A percentile compares a stretch with the other conserved stretches of the same genome.
Evolutionary conservation across 2,329 filamentous ascomycete species (phyloP).

Genomic region (Diaporthe sp.): DNA sequence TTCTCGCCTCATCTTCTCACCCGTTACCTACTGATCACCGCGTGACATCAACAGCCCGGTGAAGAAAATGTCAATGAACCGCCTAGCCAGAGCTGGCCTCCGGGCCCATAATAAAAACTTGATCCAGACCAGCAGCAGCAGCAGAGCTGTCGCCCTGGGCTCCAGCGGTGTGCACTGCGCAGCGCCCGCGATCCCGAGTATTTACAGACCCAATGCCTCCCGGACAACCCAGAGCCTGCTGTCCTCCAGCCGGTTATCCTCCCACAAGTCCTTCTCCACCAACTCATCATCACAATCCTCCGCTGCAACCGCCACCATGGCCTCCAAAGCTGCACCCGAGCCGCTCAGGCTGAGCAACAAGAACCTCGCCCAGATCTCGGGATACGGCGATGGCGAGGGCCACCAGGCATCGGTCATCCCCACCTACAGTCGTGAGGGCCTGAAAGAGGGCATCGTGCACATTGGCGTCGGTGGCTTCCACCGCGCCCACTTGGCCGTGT

Average conservation of each 20-base stretch:
- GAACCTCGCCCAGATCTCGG: conserved; percentile 54
- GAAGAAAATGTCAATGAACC: conserved; percentile 14
- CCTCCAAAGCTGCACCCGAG: conserved; percentile 21
- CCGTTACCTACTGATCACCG: neutral
- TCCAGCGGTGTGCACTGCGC: conserved; percentile 24
- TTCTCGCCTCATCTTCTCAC: neutral
- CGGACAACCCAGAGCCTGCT: neutral
- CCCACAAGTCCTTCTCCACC: conserved; percentile 8
- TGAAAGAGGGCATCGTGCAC: conserved; percentile 69
- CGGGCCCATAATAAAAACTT: conserved; percentile 34
- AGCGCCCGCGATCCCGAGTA: neutral
- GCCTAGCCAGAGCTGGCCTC: conserved; percentile 29
- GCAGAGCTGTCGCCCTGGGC: conserved; percentile 3
- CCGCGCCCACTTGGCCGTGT: conserved; percentile 67
- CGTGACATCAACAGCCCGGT: conserved; percentile 9
- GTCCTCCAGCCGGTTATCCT: conserved; percentile 11
- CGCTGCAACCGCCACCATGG: neutral
- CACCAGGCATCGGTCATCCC: conserved; percentile 53
- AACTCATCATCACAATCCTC: conserved; percentile 22
- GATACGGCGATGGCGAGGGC: conserved; percentile 20
- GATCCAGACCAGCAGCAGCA: neutral
- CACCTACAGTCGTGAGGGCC: conserved; percentile 58
- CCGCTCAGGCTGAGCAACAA: conserved; percentile 56
- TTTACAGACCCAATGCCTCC: conserved; percentile 17
- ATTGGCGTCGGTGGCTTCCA: conserved; percentile 69